phyloP scores from a whole-genome alignment of 768 basidiomycete genomes.

The Lyophyllum shimeji region DNA sequence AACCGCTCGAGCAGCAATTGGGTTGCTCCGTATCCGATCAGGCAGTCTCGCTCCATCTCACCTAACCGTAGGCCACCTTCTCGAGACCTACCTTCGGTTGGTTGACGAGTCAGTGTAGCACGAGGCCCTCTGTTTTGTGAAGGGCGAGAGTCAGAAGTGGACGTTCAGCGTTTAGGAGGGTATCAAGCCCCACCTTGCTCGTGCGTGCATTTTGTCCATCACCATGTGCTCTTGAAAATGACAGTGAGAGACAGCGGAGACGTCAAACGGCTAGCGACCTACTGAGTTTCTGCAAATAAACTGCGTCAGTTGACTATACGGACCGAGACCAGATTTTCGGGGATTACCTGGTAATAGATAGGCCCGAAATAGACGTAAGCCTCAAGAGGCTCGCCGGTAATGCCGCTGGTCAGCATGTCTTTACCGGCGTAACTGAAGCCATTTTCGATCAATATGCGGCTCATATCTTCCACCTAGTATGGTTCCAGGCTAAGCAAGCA shows the following conservation, averaged over 20 bases:
- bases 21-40: conserved; percentile 98
- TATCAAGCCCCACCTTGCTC: conserved; percentile 68
- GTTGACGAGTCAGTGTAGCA: conserved; percentile 94
- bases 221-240: conserved; percentile 86
- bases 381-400: conserved; percentile 95
- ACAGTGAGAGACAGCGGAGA: conserved; percentile 16
- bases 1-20: conserved; percentile 94
- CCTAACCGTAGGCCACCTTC: conserved; percentile 96
- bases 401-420: conserved; percentile 97
- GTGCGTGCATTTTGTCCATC: conserved; percentile 99
- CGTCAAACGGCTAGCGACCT: conserved; percentile 27
- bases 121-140: conserved; percentile 76
- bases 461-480: conserved; percentile 93
- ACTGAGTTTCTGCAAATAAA: conserved; percentile 82
- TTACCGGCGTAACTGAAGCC: conserved; percentile 99
- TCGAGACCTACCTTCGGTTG: conserved; percentile 96
- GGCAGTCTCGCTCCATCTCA: conserved; percentile 99
- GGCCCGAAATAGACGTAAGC: conserved; percentile 99
- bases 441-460: conserved; percentile 88
- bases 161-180: conserved; percentile 1
- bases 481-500: conserved; percentile 1
- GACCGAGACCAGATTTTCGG: neutral
- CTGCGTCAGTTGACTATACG: conserved; percentile 9
- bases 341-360: conserved; percentile 89
- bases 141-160: conserved; percentile 7